Percentiles rank a stretch among this genome's conserved stretches.
These are phyloP conservation scores for Lichtheimia corymbifera DNA, from an alignment of 371 early-diverging fungal genomes.

Conservation along the genomic window DNA sequence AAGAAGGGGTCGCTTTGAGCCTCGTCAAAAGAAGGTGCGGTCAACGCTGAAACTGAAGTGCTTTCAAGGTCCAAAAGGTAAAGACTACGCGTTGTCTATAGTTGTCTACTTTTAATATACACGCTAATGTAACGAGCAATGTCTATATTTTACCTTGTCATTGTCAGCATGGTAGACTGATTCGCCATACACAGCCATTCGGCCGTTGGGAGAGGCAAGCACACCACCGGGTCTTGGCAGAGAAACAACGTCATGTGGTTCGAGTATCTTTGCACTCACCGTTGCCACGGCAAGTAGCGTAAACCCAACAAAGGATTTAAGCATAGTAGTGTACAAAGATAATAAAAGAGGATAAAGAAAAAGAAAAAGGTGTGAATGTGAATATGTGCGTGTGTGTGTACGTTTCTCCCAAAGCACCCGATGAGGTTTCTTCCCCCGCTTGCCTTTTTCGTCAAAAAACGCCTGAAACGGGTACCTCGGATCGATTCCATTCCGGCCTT, in stretches of 20 bases:
- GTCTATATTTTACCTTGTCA: slow-evolving; percentile 35
- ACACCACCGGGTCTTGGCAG: slow-evolving; percentile 52
- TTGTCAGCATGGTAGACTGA: slow-evolving; percentile 46
- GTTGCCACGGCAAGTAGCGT: no score
- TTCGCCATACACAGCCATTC: slow-evolving; percentile 51
- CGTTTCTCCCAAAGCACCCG: no score
- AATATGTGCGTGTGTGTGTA: no score
- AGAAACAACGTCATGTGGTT: slow-evolving; percentile 51
- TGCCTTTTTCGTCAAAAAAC: no score
- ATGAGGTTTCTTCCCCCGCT: no score
- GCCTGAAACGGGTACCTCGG: no score
- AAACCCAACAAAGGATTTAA: no score
- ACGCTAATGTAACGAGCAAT: no score
- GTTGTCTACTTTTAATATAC: background rate
- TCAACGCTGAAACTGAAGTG: slow-evolving; percentile 33
- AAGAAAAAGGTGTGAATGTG: no score
- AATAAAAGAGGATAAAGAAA: no score
- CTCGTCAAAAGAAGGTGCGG: slow-evolving; percentile 36
- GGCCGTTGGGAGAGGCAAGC: slow-evolving; percentile 50
- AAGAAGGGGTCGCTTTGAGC: slow-evolving; percentile 56
- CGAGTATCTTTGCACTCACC: background rate
- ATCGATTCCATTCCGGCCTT: no score
- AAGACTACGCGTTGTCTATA: slow-evolving; percentile 45
- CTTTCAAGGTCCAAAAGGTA: slow-evolving; percentile 41
- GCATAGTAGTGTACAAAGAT: no score